Conservation (phyloP, 2,329 filamentous ascomycete genomes). For the Talaromyces amestolkiae region DNA sequence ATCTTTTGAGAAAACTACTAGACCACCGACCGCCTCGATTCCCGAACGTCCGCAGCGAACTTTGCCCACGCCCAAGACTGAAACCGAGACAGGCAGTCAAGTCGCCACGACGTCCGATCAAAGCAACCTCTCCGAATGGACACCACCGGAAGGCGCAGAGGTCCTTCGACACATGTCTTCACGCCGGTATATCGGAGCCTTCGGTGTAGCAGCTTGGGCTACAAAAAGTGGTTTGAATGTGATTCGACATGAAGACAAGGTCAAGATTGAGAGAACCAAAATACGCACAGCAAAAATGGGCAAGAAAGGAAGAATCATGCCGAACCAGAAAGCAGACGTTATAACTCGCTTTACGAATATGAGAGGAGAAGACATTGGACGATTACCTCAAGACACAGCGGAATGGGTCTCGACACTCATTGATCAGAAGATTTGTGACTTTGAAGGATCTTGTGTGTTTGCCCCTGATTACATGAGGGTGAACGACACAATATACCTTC, state of each 20-base stretch:
- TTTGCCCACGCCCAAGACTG: neutral
- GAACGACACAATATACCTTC: slow-evolving; percentile 92
- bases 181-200: slow-evolving; percentile 80
- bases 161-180: slow-evolving; percentile 41
- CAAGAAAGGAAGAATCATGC: slow-evolving; percentile 46
- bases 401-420: slow-evolving; percentile 90
- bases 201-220: slow-evolving; percentile 88
- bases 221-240: slow-evolving; percentile 76
- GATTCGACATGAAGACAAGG: slow-evolving; percentile 75
- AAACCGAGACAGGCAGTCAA: neutral
- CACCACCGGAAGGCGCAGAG: slow-evolving; percentile 16
- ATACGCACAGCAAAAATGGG: slow-evolving; percentile 56
- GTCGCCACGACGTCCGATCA: neutral
- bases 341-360: slow-evolving; percentile 86
- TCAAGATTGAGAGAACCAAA: slow-evolving; percentile 83
- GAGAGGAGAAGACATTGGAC: slow-evolving; percentile 76
- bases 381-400: slow-evolving; percentile 81
- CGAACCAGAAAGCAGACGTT: slow-evolving; percentile 71
- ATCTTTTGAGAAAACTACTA: slow-evolving; percentile 51
- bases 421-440: slow-evolving; percentile 83
- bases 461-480: slow-evolving; percentile 80
- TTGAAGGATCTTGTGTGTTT: slow-evolving; percentile 85
- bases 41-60: neutral
- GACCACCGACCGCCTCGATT: neutral
- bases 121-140: neutral